A percentile compares a stretch with the other conserved stretches of the same genome.
Conservation (phyloP, 2,329 filamentous ascomycete genomes). For the Tympanopsis confertula region DNA sequence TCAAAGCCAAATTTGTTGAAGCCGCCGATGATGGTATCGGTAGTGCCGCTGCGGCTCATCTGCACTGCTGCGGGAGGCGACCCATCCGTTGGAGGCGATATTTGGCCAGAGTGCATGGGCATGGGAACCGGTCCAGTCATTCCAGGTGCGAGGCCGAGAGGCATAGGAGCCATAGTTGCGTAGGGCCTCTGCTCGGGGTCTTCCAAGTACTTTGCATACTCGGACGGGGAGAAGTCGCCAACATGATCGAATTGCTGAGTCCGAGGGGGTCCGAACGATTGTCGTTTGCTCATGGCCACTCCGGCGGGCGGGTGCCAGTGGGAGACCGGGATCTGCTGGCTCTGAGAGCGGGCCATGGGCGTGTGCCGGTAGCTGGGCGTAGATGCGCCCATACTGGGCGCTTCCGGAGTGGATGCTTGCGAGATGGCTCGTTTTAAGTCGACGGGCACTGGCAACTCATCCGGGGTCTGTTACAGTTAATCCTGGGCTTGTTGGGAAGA, state of each 20-base stretch:
- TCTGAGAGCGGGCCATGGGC: constrained; percentile 22
- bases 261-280: constrained; percentile 15
- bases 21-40: constrained; percentile 27
- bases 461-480: constrained; percentile 28
- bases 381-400: constrained; percentile 11
- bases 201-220: constrained; percentile 22
- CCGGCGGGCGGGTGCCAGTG: constrained; percentile 11
- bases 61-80: constrained; percentile 14
- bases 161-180: background rate
- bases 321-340: constrained; percentile 19
- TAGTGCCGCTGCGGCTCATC: constrained; percentile 30
- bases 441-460: constrained; percentile 16
- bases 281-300: constrained; percentile 13
- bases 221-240: constrained; percentile 25
- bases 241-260: constrained; percentile 18
- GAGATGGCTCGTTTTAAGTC: constrained; percentile 17
- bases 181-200: constrained; percentile 11
- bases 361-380: constrained; percentile 10
- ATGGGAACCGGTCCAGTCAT: background rate
- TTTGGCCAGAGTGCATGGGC: background rate
- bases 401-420: constrained; percentile 14
- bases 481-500: constrained; percentile 18
- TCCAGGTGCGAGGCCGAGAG: background rate
- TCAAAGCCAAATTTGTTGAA: constrained; percentile 30
- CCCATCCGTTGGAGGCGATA: background rate